Base-by-base conservation (phyloP, 2,329 filamentous ascomycete species). In the Tricladium varicosporioides region DNA sequence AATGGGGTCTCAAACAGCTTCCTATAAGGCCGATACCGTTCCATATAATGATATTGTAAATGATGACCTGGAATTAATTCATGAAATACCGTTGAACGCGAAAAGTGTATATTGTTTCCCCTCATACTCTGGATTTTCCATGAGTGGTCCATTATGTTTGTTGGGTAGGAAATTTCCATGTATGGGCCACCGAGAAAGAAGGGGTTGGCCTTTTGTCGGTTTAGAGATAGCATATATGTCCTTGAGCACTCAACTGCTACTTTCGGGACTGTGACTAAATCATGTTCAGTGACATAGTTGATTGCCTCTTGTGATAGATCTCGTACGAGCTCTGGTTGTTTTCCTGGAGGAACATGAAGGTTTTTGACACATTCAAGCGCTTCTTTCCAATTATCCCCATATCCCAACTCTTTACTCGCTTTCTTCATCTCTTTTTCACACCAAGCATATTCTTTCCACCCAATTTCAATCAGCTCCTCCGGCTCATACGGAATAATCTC, bases 1-100 rank as follows among this genome's bases (percentile, higher is more conserved):
- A 85, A 85, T 0, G 81, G 80, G 1, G 82, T 85, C 31, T 72
- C 68, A 67, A 85, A 85, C 5, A 84, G 63, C 16, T 68, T 67
- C 5, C 82, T 76, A 66, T 85, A 80, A 2, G 76, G 74, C 15
- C 74, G 74, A 57, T 76, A 67, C 5, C 82, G 75, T 13, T 71
- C 68, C 14, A 74, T 76, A 64, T 79, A 73, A 67, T 79, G 77
- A 14, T 78, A 68, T 64, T 85, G 82, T 27, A 84, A 71, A 51
- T 81, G 75, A 59, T 84, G 81, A 0, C 82, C 82, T 0, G 82
- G 82, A 13, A 85, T 80, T 68, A 85, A 78, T 67, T 85, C 82
- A 65, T 85, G 82, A 63, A 85, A 85, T 1, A 82, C 82, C 0
- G 81, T 85, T 5, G 81, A 80, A 1, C 79, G 76, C 4, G 80